Conservation (phyloP, 805 yeast genomes). For the Maudiozyma saulgeensis region DNA sequence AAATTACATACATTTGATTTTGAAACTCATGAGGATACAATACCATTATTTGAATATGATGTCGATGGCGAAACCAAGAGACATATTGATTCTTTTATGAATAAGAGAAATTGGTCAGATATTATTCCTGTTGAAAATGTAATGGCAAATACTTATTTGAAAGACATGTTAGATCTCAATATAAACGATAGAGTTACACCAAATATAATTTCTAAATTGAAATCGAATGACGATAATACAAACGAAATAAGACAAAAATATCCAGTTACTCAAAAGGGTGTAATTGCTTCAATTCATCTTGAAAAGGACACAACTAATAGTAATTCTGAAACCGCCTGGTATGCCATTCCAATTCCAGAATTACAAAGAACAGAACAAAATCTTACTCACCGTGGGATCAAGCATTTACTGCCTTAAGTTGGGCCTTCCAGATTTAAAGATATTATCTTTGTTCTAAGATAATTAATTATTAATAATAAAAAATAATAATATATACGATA, state of each 20-base stretch:
- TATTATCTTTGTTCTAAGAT: too few species aligned
- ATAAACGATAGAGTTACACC: constrained; percentile 18
- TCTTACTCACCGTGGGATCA: constrained; percentile 22
- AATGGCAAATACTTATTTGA: constrained; percentile 13
- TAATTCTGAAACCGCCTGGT: constrained; percentile 48
- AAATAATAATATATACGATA: too few species aligned
- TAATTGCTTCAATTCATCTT: constrained; percentile 64
- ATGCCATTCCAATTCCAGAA: constrained; percentile 64
- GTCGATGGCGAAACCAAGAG: constrained; percentile 44
- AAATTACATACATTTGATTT: constrained; percentile 57
- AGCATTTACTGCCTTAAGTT: constrained; percentile 10
- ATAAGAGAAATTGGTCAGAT: constrained; percentile 66
- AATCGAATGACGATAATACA: constrained; percentile 6
- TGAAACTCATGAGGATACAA: constrained; percentile 67
- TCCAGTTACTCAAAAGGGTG: constrained; percentile 45
- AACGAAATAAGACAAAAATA: constrained; percentile 46
- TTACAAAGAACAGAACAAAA: constrained; percentile 27
- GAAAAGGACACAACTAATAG: constrained; percentile 48
- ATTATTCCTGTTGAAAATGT: constrained; percentile 43
- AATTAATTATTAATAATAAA: too few species aligned
- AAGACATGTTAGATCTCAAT: constrained; percentile 5
- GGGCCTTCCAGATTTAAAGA: too few species aligned
- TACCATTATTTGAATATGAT: constrained; percentile 58
- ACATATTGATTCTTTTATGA: constrained; percentile 38
- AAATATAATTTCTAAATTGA: constrained; percentile 17